Percentiles rank a stretch among this genome's conserved stretches.
Evolutionary conservation across 306 rosid species (phyloP).

Genomic region (Vigna mungo): DNA sequence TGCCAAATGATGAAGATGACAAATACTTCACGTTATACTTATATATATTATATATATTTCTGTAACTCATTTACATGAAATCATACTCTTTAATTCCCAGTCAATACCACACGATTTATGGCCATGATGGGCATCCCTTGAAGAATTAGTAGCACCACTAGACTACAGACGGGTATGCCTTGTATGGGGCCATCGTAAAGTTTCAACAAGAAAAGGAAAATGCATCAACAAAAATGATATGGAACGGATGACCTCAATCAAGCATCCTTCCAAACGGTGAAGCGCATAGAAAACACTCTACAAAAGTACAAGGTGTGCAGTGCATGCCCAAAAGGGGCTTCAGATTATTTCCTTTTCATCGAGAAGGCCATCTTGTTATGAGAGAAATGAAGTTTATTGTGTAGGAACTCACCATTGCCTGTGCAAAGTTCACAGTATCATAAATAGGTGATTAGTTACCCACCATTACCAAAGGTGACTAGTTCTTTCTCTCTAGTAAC

Average conservation of each 20-base stretch:
- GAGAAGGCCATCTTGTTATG: conserved; percentile 31
- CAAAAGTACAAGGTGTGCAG: conserved; percentile 35
- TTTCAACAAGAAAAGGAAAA: conserved; percentile 35
- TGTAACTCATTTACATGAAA: conserved; percentile 46
- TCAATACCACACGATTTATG: conserved; percentile 23
- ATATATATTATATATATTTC: not conserved
- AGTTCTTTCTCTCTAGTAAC: conserved; percentile 36
- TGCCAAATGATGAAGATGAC: conserved; percentile 9
- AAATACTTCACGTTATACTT: conserved; percentile 3
- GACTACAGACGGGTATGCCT: conserved; percentile 19
- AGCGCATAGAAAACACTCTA: conserved; percentile 43
- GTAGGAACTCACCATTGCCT: conserved; percentile 25
- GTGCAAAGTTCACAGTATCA: conserved; percentile 13
- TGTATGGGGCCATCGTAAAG: conserved; percentile 17
- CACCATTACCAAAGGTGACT: conserved; percentile 24
- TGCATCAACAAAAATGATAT: conserved; percentile 41
- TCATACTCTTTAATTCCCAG: conserved; percentile 2
- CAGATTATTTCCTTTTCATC: conserved; percentile 38
- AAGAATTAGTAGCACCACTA: conserved; percentile 35
- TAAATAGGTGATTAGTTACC: conserved; percentile 21
- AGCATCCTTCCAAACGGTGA: conserved; percentile 44
- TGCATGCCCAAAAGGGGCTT: conserved; percentile 22
- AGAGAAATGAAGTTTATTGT: conserved; percentile 38
- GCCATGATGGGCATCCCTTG: conserved; percentile 31
- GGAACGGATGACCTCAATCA: conserved; percentile 42